Evolutionary conservation across 176 grass and related monocot genomes (phyloP), one percentile per base, ranked within the genome.

Genomic region (Cenchrus purpureus): DNA sequence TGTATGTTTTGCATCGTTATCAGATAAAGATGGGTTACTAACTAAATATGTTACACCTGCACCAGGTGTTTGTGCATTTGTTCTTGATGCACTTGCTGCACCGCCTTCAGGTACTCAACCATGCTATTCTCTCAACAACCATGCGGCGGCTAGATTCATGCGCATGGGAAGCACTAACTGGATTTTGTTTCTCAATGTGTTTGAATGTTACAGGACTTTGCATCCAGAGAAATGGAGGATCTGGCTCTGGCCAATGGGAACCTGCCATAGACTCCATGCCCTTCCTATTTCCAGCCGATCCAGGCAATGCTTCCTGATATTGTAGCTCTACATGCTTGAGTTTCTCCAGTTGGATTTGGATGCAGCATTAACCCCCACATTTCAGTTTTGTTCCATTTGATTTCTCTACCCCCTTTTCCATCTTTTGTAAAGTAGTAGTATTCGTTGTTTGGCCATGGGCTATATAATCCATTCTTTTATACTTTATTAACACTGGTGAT

Each of bases 71-170:
- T 82, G 94, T 99, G 79, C 97, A 99, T 83, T 91, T 99, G 62
- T 99, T 99, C 91, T 92, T 99, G 94, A 99, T 99, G 97, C 89
- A 96, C 87, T 78, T 99, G 90, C 79, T 96, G 85, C 84, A 99
- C 67, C 97, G 86, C 49, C 90, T 99, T 61, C 97, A 99, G 97
- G 97, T 97, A 85, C 60, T 32, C 52, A 79, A 45, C 7, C 40
- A 71, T 44, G n/a, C 37, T n/a, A n/a, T n/a, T n/a, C n/a, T n/a
- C n/a, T n/a, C n/a, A n/a, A n/a, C n/a, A n/a, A n/a, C n/a, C n/a
- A n/a, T n/a, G n/a, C n/a, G n/a, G n/a, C n/a, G n/a, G 22, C 51
- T 37, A 15, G 50, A 42, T 61, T n/a, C 12, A 86, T 55, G 49
- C 25, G 54, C 25, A 31, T 48, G 54, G 17, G 67, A 66, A 60